Conservation (phyloP, 2,329 filamentous ascomycete genomes). For the Juglanconis oblonga region DNA sequence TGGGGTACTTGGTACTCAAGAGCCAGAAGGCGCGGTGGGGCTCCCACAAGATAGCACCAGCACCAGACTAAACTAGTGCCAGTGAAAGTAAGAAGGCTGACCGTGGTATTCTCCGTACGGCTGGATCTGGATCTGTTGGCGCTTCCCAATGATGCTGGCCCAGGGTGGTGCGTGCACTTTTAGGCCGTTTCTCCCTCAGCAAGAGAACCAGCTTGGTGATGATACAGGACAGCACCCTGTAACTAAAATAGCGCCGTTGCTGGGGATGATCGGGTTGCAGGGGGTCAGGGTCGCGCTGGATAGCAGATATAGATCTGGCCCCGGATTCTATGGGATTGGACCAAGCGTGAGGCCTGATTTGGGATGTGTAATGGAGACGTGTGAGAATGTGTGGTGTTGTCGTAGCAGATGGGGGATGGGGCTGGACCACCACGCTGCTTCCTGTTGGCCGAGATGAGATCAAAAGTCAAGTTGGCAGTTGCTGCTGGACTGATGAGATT, state of each 20-base stretch:
- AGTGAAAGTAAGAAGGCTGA: slow-evolving; percentile 16
- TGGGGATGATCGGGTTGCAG: slow-evolving; percentile 2
- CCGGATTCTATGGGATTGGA: neutral
- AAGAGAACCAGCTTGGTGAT: neutral
- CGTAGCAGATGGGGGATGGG: neutral
- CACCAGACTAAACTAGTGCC: slow-evolving; percentile 18
- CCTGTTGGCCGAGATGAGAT: neutral
- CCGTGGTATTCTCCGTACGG: neutral
- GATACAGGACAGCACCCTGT: neutral
- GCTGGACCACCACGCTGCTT: neutral
- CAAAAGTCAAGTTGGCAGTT: neutral
- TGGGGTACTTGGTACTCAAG: slow-evolving; percentile 17
- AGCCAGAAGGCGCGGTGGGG: slow-evolving; percentile 17
- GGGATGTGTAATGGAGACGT: slow-evolving; percentile 16
- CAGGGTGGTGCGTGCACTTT: neutral
- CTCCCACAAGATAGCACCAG: slow-evolving; percentile 15
- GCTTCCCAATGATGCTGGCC: neutral
- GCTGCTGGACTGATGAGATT: neutral
- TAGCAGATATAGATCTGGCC: neutral
- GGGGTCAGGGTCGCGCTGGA: neutral
- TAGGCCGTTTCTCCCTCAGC: neutral
- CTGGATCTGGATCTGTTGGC: neutral
- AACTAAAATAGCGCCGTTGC: slow-evolving; percentile 6
- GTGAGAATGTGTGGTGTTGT: slow-evolving; percentile 6
- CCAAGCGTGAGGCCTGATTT: neutral